A percentile compares a stretch with the other conserved stretches of the same genome.
Conservation (phyloP, 2,329 filamentous ascomycete species). For the Orbilia ellipsospora region DNA sequence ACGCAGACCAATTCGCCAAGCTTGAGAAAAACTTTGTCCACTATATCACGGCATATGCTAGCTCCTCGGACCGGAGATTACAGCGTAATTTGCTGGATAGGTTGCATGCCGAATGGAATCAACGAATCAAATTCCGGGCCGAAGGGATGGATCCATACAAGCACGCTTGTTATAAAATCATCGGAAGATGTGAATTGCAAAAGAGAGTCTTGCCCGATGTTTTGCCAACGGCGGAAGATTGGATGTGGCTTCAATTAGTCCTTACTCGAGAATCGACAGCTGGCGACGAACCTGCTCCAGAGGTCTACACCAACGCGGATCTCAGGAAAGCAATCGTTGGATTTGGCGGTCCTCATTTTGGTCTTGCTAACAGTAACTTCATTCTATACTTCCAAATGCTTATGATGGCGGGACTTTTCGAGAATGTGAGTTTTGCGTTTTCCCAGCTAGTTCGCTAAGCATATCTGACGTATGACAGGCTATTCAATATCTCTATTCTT, state of each 20-base stretch:
- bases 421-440: constrained; percentile 65
- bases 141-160: constrained; percentile 92
- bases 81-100: constrained; percentile 82
- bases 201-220: constrained; percentile 74
- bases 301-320: constrained; percentile 73
- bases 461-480: constrained; percentile 68
- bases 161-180: constrained; percentile 97
- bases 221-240: constrained; percentile 75
- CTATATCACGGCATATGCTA: constrained; percentile 83
- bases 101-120: constrained; percentile 89
- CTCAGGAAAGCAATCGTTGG: constrained; percentile 84
- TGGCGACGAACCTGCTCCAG: constrained; percentile 73
- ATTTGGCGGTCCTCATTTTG: constrained; percentile 89
- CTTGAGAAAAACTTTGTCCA: constrained; percentile 89
- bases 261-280: constrained; percentile 74
- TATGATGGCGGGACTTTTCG: constrained; percentile 80
- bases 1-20: constrained; percentile 83
- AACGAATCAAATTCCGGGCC: constrained; percentile 83
- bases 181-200: constrained; percentile 79
- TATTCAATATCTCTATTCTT: constrained; percentile 87
- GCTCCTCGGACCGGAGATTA: constrained; percentile 78
- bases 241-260: constrained; percentile 78
- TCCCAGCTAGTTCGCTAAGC: background rate
- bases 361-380: constrained; percentile 78
- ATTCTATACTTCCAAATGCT: constrained; percentile 89